Evolutionary conservation across 2,329 filamentous ascomycete genomes (phyloP), one percentile per base, ranked within the genome.

Genomic region (Calonectria henricotiae): DNA sequence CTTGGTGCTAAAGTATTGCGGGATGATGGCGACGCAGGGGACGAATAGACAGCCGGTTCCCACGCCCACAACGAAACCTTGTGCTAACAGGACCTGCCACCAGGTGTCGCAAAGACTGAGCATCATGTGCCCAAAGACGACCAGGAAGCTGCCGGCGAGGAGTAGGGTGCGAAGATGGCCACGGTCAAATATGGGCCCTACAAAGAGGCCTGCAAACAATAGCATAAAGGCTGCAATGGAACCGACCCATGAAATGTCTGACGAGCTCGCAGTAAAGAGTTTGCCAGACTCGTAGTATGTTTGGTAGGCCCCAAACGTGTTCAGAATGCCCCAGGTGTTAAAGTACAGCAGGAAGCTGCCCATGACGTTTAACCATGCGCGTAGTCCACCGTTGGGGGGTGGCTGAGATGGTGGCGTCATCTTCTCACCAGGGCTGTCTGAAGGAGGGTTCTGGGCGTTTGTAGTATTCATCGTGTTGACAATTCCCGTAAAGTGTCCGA

Each of bases 121-220:
- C 80, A 83, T 85, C 79, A 88, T 85, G 72, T 85, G 80, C 2
- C 87, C 86, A 15, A 88, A 80, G 5, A 86, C 82, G 6, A 85
- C 78, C 5, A 87, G 70, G 65, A 84, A 78, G 3, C 79, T 76
- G 20, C 87, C 87, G 4, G 76, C 71, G 2, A 79, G n/a, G 2
- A 89, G 66, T 1, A 88, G 78, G 5, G 74, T 70, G 12, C 81
- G 80, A 41, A 86, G 82, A 69, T 85, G 82, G 6, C 88, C 88
- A 3, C 80, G 79, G 76, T 89, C 87, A 60, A 83, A 85, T 0
- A 87, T 73, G 0, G 84, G 85, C 0, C 88, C 88, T 3, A 82
- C 73, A 68, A 78, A 63, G 67, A 75, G 39, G 44, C 76, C 78
- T 2, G 75, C 69, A 71, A 82, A 43, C 27, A 76, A 63, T n/a